Percentiles rank a stretch among this genome's conserved stretches.
These are phyloP conservation scores for Ligustrum vulgare DNA, from an alignment of 257 asterid species.

Conservation along the genomic window DNA sequence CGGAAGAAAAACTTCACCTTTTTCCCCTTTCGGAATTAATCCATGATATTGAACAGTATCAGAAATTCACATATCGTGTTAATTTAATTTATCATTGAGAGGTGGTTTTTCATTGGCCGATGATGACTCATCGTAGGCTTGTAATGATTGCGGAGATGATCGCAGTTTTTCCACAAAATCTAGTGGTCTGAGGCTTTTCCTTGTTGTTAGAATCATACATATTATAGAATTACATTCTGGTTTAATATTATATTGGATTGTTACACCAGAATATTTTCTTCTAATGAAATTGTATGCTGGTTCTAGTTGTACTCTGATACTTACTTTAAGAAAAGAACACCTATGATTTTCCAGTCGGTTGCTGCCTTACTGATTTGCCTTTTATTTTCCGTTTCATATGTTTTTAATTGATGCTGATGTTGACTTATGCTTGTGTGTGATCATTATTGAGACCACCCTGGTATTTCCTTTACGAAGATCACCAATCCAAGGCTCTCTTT, in stretches of 20 bases:
- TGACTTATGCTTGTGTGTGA: background rate
- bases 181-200: conserved; percentile 8
- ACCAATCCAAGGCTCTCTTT: background rate
- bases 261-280: too few relatives aligned
- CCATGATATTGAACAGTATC: background rate
- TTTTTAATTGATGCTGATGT: background rate
- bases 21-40: background rate
- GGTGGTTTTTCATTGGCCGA: background rate
- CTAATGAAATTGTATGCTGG: background rate
- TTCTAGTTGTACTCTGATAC: background rate
- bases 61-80: background rate
- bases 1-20: background rate
- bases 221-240: background rate
- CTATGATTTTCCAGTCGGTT: background rate
- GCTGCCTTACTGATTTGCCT: background rate
- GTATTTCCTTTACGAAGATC: background rate
- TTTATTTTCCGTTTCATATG: background rate
- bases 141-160: conserved; percentile 16
- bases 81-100: background rate
- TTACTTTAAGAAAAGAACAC: background rate
- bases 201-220: background rate
- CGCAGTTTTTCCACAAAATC: conserved; percentile 1
- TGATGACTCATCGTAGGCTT: conserved; percentile 5
- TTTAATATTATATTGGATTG: background rate
- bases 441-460: background rate